Evolutionary conservation across 331 rosid genomes (phyloP).

Genomic region (Cydonia oblonga): DNA sequence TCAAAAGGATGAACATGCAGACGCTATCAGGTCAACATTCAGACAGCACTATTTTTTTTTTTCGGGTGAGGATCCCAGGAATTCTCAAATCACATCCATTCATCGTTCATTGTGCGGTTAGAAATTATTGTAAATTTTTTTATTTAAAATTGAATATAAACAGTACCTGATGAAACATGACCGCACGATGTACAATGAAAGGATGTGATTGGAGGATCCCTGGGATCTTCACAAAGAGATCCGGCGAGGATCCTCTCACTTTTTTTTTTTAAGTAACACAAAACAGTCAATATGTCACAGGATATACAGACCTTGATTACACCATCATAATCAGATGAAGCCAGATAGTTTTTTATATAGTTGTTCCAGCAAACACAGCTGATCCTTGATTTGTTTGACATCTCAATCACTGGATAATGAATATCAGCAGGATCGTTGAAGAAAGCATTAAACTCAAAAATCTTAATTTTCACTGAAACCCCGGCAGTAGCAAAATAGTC

Average conservation of each 20-base stretch:
- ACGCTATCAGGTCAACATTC: not conserved
- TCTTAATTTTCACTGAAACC: conserved; percentile 72
- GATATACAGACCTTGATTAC: conserved; percentile 51
- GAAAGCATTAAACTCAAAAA: conserved; percentile 61
- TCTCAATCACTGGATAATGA: conserved; percentile 75
- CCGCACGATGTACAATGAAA: too few relatives aligned
- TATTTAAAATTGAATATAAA: too few relatives aligned
- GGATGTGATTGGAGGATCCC: too few relatives aligned
- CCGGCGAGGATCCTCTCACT: too few relatives aligned
- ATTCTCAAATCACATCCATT: too few relatives aligned
- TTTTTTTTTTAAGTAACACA: too few relatives aligned
- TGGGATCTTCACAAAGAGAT: too few relatives aligned
- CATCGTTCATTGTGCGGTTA: too few relatives aligned
- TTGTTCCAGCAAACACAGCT: conserved; percentile 87
- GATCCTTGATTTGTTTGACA: conserved; percentile 64
- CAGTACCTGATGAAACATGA: too few relatives aligned
- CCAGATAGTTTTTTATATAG: conserved; percentile 76
- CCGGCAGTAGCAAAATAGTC: conserved; percentile 90
- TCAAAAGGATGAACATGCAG: not conserved
- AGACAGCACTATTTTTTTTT: not conserved
- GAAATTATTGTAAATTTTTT: too few relatives aligned
- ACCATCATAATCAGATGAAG: conserved; percentile 82
- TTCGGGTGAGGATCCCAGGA: too few relatives aligned
- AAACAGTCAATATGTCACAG: not conserved
- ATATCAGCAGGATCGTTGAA: conserved; percentile 57